A percentile compares a stretch with the other conserved stretches of the same genome.
phyloP scores from a whole-genome alignment of 2,329 filamentous ascomycete genomes.

The Zymoseptoria tritici region DNA sequence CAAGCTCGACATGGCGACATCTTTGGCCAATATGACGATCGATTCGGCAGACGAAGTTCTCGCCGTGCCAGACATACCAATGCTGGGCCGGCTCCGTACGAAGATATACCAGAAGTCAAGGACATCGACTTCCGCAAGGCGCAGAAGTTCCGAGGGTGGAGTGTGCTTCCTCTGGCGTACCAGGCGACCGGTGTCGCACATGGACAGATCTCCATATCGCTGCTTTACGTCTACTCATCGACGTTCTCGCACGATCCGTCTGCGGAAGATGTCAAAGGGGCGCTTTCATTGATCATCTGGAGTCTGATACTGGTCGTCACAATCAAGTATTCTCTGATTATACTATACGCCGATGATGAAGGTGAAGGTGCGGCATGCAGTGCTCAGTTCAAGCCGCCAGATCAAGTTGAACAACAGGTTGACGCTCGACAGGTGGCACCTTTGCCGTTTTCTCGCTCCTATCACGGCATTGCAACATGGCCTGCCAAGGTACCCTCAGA shows the following conservation, averaged over 20 bases:
- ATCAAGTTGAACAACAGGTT: background rate
- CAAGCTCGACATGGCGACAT: background rate
- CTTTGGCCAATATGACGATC: background rate
- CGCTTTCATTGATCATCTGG: constrained; percentile 62
- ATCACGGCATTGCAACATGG: constrained; percentile 54
- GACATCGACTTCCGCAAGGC: background rate
- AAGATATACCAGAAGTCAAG: background rate
- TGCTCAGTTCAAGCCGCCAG: background rate
- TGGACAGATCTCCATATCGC: constrained; percentile 59
- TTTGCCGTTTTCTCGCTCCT: constrained; percentile 62
- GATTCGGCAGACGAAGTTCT: background rate
- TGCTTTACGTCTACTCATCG: constrained; percentile 63
- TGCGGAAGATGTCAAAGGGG: constrained; percentile 54
- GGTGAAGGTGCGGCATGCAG: constrained; percentile 43
- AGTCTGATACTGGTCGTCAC: constrained; percentile 61
- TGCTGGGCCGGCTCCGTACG: background rate
- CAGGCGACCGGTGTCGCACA: constrained; percentile 61
- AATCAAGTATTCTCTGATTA: constrained; percentile 59
- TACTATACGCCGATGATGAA: constrained; percentile 60
- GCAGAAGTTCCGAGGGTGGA: constrained; percentile 22
- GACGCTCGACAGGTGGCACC: constrained; percentile 43
- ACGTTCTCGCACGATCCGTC: constrained; percentile 49
- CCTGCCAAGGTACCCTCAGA: constrained; percentile 50
- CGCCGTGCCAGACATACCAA: background rate
- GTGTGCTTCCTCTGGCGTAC: constrained; percentile 47